Base-by-base conservation (phyloP, 305 asterid species). In the Fraxinus velutina region DNA sequence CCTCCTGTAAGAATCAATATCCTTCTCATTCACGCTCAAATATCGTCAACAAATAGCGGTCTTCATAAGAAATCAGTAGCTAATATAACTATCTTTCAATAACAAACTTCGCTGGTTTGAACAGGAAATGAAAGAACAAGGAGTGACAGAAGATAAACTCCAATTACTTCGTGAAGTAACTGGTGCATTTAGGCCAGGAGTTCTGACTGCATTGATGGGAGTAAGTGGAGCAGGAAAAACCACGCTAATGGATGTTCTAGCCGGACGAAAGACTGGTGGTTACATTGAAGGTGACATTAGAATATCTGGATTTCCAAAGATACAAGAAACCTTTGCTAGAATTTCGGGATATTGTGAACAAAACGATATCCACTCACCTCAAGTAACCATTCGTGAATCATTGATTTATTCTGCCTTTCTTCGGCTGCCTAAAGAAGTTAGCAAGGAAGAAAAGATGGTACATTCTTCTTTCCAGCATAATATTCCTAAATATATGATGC, bases 161-260 rank as follows among this genome's bases (percentile, higher is more conserved):
- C 87, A 79, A 44, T 60, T 86, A 39, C 89, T 87, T 80, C 4
- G 78, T 39, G 85, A 77, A 37, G 62, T 84, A 12, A 87, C 89
- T 0, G 80, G 88, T 7, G 75, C 86, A 15, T 80, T 86, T 37
- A 82, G 85, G 24, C 87, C 89, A 29, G 89, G 87, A n/a, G 78
- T 84, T 72, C 84, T 84, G 76, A 86, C 84, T 13, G 84, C 86
- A 21, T 74, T 84, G 75, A 84, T 80, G 84, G 86, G 86, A 47
- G 86, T 82, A 52, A 86, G 87, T 76, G 87, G 89, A 47, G 87
- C 89, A 13, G 87, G 87, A 74, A 86, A 86, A 77, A 86, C 89
- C 5, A 86, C 87, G 10, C 89, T 86, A 37, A 78, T 86, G 47
- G 89, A 86, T 52, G 89, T 86, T 15, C 80, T 86, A 13, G 75